A percentile compares a stretch with the other conserved stretches of the same genome.
Evolutionary conservation across 805 yeast genomes (phyloP).

Genomic region (Candida nitratophila): DNA sequence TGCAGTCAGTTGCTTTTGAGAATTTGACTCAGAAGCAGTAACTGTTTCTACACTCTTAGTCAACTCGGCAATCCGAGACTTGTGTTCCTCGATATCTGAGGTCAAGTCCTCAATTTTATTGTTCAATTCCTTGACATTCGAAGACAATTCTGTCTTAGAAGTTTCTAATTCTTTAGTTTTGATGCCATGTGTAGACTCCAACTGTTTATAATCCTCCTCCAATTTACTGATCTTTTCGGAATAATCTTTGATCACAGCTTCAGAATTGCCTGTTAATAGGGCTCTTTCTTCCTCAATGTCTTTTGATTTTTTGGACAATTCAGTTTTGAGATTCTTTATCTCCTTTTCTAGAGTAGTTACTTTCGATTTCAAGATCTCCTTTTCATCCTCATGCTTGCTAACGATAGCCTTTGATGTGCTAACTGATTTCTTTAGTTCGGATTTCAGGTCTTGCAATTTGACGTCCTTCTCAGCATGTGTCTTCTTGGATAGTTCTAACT

Average conservation of each 20-base stretch:
- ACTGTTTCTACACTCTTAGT: background rate
- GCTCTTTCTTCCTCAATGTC: slow-evolving; percentile 48
- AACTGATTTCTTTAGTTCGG: background rate
- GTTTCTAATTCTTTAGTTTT: slow-evolving; percentile 11
- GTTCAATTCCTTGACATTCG: slow-evolving; percentile 7
- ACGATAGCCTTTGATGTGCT: background rate
- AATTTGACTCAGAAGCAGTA: slow-evolving; percentile 2
- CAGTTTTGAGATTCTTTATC: slow-evolving; percentile 22
- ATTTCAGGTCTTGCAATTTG: background rate
- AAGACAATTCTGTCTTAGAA: slow-evolving; percentile 5
- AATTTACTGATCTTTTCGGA: slow-evolving; percentile 35
- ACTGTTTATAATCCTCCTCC: slow-evolving; percentile 26
- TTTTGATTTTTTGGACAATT: slow-evolving; percentile 28
- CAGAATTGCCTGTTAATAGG: slow-evolving; percentile 41
- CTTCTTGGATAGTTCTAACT: background rate
- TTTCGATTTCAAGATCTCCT: slow-evolving; percentile 6
- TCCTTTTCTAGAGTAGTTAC: slow-evolving; percentile 20
- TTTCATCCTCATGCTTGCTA: slow-evolving; percentile 2
- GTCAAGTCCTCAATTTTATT: slow-evolving; percentile 1
- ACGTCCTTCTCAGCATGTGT: background rate
- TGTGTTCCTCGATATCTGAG: background rate
- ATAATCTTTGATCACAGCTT: slow-evolving; percentile 41
- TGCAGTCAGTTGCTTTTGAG: slow-evolving; percentile 1
- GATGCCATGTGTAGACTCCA: slow-evolving; percentile 6
- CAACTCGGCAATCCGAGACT: background rate